These are phyloP conservation scores for Phytopythium cucurbitacearum DNA, from an alignment of 352 stramenopile genomes.

Conservation along the genomic window DNA sequence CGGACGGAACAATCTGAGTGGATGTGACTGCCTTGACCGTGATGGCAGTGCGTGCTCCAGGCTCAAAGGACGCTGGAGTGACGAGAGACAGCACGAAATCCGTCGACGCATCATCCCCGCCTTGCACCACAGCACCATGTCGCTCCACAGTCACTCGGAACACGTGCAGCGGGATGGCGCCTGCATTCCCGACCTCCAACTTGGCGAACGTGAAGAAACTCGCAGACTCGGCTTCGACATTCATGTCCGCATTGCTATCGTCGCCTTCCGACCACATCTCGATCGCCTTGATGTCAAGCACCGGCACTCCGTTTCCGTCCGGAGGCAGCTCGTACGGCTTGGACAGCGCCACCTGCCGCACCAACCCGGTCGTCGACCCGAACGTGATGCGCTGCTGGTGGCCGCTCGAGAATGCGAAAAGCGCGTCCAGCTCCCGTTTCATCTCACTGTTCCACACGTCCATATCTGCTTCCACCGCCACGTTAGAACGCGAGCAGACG, in stretches of 20 bases:
- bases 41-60: slow-evolving; percentile 15
- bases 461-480: slow-evolving; percentile 23
- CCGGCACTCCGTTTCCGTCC: slow-evolving; percentile 35
- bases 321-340: slow-evolving; percentile 27
- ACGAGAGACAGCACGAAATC: slow-evolving; percentile 28
- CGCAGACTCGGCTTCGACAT: background rate
- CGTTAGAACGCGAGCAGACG: slow-evolving; percentile 40
- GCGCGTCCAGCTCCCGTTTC: slow-evolving; percentile 18
- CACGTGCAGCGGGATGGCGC: slow-evolving; percentile 45
- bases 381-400: slow-evolving; percentile 16
- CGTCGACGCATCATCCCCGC: background rate
- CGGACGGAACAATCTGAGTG: slow-evolving; percentile 14
- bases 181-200: slow-evolving; percentile 30
- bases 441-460: slow-evolving; percentile 19
- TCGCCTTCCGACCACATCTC: slow-evolving; percentile 30
- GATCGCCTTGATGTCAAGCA: slow-evolving; percentile 29
- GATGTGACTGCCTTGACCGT: slow-evolving; percentile 29
- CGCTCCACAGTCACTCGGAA: slow-evolving; percentile 27
- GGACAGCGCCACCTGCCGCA: slow-evolving; percentile 25
- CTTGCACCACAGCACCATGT: slow-evolving; percentile 5
- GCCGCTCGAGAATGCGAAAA: slow-evolving; percentile 18
- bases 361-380: slow-evolving; percentile 20
- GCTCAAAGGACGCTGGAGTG: slow-evolving; percentile 20
- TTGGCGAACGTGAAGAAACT: slow-evolving; percentile 32
- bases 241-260: slow-evolving; percentile 1